Evolutionary conservation across 169 alveolate species (phyloP), one percentile per base, ranked within the genome.

Genomic region (Neospora caninum): DNA sequence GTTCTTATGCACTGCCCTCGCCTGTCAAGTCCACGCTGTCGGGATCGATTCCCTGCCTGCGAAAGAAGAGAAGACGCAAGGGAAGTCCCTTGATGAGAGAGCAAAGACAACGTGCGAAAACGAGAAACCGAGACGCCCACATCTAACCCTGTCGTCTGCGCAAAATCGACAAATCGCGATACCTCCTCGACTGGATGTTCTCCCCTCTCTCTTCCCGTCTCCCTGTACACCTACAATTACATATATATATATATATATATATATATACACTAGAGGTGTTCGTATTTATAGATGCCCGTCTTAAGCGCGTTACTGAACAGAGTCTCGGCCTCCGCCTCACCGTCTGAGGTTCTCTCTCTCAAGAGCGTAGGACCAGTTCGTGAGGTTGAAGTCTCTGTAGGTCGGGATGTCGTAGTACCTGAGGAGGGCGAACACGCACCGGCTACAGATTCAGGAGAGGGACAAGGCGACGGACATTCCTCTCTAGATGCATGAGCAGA

Each of bases 331-430:
- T 31, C 10, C 20, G 27, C n/a, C 94, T 83, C 38, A 83, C 94
- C 94, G 83, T 9, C 92, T 67, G 16, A 92, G 94, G 54, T 82
- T 83, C 16, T 87, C 94, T 0, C 94, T 91, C 92, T 92, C 92
- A 4, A 92, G 91, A 10, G 94, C 94, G 53, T 92, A 92, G 22
- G 94, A 89, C 94, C 94, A 92, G 73, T 78, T 80, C 9, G 94
- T 92, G 16, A 64, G 34, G 67, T 92, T 92, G 92, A 80, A 92
- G 78, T 92, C 80, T 43, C 49, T 84, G 92, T 92, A 83, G 78
- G 88, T 88, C 25, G 94, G 94, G 45, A 92, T 92, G 22, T 78
- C 91, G 73, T 92, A 92, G 34, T 69, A 92, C 94, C 94, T 92
- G 82, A 34, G 58, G 38, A 18, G 34, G n/a, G 73, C 38, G 10